These are phyloP conservation scores for Boletus patriciae DNA, from an alignment of 768 basidiomycete genomes.

Conservation along the genomic window DNA sequence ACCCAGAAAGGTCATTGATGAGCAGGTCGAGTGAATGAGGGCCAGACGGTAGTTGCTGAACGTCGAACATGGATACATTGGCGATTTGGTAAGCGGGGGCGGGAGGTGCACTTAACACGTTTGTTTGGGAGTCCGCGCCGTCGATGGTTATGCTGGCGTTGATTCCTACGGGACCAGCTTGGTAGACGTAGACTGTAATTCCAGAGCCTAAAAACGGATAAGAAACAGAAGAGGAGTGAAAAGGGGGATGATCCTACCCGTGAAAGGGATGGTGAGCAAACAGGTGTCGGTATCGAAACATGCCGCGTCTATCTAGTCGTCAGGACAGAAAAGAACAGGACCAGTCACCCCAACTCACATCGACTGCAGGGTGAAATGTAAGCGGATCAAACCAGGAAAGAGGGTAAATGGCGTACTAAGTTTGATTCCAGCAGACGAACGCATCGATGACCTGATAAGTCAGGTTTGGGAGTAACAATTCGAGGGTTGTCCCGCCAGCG, in stretches of 20 bases:
- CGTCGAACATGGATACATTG: conserved; percentile 26
- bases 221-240: neutral
- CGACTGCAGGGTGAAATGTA: conserved; percentile 11
- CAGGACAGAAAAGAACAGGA: neutral
- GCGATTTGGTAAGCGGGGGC: conserved; percentile 18
- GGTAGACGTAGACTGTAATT: conserved; percentile 24
- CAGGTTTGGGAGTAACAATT: conserved; percentile 19
- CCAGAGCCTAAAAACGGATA: conserved; percentile 19
- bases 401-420: conserved; percentile 16
- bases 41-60: conserved; percentile 21
- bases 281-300: conserved; percentile 20
- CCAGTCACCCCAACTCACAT: conserved; percentile 10
- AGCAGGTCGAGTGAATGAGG: conserved; percentile 13
- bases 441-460: conserved; percentile 23
- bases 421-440: conserved; percentile 26
- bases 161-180: conserved; percentile 26
- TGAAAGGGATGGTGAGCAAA: conserved; percentile 24
- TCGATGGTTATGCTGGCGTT: conserved; percentile 24
- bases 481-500: conserved; percentile 7
- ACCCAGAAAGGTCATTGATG: conserved; percentile 23
- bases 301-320: conserved; percentile 17
- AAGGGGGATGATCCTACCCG: conserved; percentile 11
- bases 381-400: neutral
- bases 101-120: conserved; percentile 18
- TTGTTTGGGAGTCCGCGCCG: conserved; percentile 9